Percentiles rank a stretch among this genome's conserved stretches.
Evolutionary conservation across 768 basidiomycete species (phyloP).

Genomic region (Myochromella boudieri): DNA sequence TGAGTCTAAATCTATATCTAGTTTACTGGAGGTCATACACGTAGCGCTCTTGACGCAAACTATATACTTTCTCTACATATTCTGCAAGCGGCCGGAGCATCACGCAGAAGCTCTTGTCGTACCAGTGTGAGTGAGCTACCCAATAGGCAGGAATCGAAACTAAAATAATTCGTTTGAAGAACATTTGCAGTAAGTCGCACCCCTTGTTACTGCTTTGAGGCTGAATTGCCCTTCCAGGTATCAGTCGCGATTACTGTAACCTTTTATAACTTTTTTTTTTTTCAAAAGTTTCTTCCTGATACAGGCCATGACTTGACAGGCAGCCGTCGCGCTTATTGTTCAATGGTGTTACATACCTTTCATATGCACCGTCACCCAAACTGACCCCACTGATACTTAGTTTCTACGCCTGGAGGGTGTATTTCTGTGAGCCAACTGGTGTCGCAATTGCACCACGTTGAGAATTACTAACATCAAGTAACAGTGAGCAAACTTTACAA

Average conservation of each 20-base stretch:
- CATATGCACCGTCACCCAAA: too few relatives aligned
- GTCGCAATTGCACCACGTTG: too few relatives aligned
- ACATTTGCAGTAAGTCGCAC: not conserved
- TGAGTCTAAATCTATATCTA: not conserved
- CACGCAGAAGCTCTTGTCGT: not conserved
- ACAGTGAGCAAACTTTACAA: not conserved
- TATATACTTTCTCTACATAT: slow-evolving; percentile 3
- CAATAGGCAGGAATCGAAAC: not conserved
- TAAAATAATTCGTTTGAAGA: too few relatives aligned
- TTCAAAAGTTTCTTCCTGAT: too few relatives aligned
- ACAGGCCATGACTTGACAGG: too few relatives aligned
- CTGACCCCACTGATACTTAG: too few relatives aligned
- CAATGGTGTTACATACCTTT: too few relatives aligned
- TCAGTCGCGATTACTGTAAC: not conserved
- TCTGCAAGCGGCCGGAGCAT: slow-evolving; percentile 6
- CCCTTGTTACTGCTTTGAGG: not conserved
- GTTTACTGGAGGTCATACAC: slow-evolving; percentile 2
- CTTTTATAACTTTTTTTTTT: too few relatives aligned
- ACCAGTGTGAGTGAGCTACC: not conserved
- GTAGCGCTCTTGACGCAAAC: not conserved
- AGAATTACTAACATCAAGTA: not conserved
- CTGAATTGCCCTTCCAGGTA: not conserved
- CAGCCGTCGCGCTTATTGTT: not conserved
- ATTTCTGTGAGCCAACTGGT: not conserved
- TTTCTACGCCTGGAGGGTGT: not conserved